Conservation (phyloP, 495 filamentous ascomycete species). For the Chaetomium tenue region DNA sequence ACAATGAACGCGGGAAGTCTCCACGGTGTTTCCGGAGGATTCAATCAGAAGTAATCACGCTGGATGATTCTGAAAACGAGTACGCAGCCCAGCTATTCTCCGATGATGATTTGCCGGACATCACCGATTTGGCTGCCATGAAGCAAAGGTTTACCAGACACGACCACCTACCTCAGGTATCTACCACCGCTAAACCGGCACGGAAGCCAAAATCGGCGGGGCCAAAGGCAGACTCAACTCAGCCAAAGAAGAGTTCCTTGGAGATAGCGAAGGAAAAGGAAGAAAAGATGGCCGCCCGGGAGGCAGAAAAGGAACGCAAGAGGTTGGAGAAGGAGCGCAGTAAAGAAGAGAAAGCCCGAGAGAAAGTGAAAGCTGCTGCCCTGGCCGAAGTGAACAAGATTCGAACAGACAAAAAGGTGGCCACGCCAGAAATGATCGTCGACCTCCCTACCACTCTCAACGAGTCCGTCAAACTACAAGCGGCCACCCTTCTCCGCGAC, state of each 20-base stretch:
- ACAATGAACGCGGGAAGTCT: constrained; percentile 13
- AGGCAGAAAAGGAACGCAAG: constrained; percentile 56
- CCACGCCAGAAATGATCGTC: constrained; percentile 79
- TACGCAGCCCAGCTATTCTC: constrained; percentile 8
- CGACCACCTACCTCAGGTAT: background rate
- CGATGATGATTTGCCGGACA: constrained; percentile 44
- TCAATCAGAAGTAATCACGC: constrained; percentile 27
- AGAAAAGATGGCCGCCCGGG: constrained; percentile 44
- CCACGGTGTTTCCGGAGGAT: constrained; percentile 19
- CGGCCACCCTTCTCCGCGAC: constrained; percentile 54
- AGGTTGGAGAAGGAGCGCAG: constrained; percentile 51
- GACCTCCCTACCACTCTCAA: constrained; percentile 63
- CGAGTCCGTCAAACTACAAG: constrained; percentile 53
- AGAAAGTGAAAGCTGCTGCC: constrained; percentile 67
- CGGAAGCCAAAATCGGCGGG: constrained; percentile 13
- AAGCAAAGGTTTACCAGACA: constrained; percentile 21
- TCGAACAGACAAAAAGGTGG: constrained; percentile 72
- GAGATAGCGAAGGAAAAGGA: constrained; percentile 40
- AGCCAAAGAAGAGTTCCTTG: constrained; percentile 33
- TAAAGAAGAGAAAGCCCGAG: constrained; percentile 58
- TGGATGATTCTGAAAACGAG: constrained; percentile 28
- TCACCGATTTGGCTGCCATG: constrained; percentile 34
- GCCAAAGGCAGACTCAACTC: constrained; percentile 16
- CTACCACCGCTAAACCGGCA: background rate
- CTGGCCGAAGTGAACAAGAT: constrained; percentile 73